Base-by-base conservation (phyloP, 2,329 filamentous ascomycete genomes). In the Claviceps monticola region DNA sequence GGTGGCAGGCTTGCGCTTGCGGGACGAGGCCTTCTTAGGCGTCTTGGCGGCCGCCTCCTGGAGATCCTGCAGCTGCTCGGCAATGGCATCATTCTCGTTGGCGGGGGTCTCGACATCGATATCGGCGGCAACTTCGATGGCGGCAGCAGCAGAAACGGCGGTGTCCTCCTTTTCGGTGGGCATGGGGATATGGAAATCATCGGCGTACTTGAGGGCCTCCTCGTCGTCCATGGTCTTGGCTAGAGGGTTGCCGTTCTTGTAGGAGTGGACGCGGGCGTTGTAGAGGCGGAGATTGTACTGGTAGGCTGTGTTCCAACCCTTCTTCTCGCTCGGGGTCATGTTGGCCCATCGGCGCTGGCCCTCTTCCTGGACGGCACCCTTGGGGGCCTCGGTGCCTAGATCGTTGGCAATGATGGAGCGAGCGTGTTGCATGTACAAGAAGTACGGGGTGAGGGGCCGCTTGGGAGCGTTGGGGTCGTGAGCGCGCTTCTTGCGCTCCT, bases 391-490 rank as follows among this genome's bases (percentile, higher is more conserved):
- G n/a, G 79, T 65, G 21, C 85, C 86, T 11, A 95, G 77, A 60
- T 94, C 88, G 37, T 74, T 76, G 53, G 86, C 84, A 59, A 97
- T 93, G 64, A 87, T 84, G 49, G 83, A 79, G 48, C 93, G 86
- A 57, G 88, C 88, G 57, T 86, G 84, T 67, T 94, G 86, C 76
- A 95, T 88, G 74, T 89, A 97, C 55, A 96, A 74, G 74, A 97
- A 95, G 74, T 94, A 96, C 2, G 91, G 89, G 5, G 91, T 97
- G 63, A 96, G 70, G 8, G 91, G 90, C 49, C 90, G 83, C 79
- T 96, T 97, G 54, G 91, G 91, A 6, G 90, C 90, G 67, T 95
- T 95, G 59, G 90, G 90, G 66, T 97, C 91, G 63, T 86, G 83
- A 43, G 82, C 82, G 55, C 83, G 80, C 75, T 90, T 90, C 78